Percentiles rank a stretch among this genome's conserved stretches.
Conservation (phyloP, 2,329 filamentous ascomycete species). For the Apiospora koreana region DNA sequence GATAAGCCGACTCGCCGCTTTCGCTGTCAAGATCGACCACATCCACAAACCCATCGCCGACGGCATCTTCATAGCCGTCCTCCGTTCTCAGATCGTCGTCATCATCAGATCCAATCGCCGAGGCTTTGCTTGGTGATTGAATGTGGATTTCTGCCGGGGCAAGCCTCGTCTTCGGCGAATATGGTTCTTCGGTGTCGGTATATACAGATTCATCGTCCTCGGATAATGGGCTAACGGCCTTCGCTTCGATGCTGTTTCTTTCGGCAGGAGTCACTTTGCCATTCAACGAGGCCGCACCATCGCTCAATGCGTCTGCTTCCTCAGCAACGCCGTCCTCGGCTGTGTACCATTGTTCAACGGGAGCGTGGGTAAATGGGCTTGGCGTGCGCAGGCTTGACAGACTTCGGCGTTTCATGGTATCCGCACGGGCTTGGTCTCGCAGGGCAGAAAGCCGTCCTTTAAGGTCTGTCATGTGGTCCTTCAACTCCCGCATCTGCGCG, state of each 20-base stretch:
- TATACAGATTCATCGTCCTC: conserved; percentile 15
- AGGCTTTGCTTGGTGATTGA: conserved; percentile 14
- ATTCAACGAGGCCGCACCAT: background rate
- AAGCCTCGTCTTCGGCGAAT: conserved; percentile 24
- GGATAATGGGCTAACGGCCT: background rate
- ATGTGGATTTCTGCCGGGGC: conserved; percentile 16
- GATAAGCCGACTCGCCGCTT: conserved; percentile 64
- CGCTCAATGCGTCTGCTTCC: conserved; percentile 16
- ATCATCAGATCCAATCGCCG: conserved; percentile 26
- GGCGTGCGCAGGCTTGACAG: conserved; percentile 73
- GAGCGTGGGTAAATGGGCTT: conserved; percentile 76
- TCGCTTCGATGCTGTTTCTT: background rate
- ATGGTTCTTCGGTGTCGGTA: conserved; percentile 24
- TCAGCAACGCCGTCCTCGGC: conserved; percentile 30
- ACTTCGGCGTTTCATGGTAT: conserved; percentile 76
- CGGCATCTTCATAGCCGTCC: conserved; percentile 34
- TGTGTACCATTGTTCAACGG: conserved; percentile 54
- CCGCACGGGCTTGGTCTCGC: conserved; percentile 76
- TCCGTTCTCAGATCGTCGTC: conserved; percentile 35
- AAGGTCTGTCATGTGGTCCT: conserved; percentile 82
- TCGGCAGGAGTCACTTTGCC: conserved; percentile 7
- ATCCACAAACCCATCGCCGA: conserved; percentile 35
- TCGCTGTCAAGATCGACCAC: conserved; percentile 52
- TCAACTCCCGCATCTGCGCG: conserved; percentile 71
- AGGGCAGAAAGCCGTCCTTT: conserved; percentile 83